A percentile compares a stretch with the other conserved stretches of the same genome.
Evolutionary conservation across 2,329 filamentous ascomycete species (phyloP).

Genomic region (Clonostachys solani): DNA sequence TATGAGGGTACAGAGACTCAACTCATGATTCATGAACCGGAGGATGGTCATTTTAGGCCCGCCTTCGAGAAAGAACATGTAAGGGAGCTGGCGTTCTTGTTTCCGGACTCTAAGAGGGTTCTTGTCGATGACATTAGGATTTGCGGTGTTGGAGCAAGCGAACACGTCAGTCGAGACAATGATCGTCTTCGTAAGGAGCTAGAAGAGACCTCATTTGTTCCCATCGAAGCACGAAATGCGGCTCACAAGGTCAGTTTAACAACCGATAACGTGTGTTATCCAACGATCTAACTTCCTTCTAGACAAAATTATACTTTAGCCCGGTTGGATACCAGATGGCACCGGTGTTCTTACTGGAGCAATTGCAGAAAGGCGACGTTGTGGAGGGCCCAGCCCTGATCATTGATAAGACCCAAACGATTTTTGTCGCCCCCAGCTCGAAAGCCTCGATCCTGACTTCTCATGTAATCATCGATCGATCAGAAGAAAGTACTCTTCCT

Average conservation of each 20-base stretch:
- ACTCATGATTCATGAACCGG: conserved; percentile 36
- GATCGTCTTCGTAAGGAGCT: background rate
- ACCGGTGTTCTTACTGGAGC: conserved; percentile 97
- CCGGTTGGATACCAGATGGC: conserved; percentile 72
- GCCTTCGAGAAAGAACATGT: conserved; percentile 29
- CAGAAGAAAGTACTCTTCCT: conserved; percentile 1
- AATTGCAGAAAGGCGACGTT: conserved; percentile 77
- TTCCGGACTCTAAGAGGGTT: conserved; percentile 22
- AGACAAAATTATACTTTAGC: background rate
- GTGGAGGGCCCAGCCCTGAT: conserved; percentile 40
- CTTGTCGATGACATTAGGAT: conserved; percentile 31
- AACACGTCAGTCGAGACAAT: background rate
- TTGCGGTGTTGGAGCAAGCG: conserved; percentile 9
- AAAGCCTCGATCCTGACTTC: conserved; percentile 24
- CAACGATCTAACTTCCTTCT: background rate
- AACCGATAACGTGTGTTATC: background rate
- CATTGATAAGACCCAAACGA: conserved; percentile 68
- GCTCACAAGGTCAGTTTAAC: background rate
- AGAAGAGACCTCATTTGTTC: background rate
- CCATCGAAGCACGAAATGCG: background rate
- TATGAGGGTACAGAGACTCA: conserved; percentile 45
- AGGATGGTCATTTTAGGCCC: conserved; percentile 24
- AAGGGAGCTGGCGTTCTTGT: conserved; percentile 33
- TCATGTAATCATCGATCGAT: conserved; percentile 26
- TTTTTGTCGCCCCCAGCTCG: conserved; percentile 54